phyloP scores from a whole-genome alignment of 208 protist genomes.

The Trypanosoma platydactyli region DNA sequence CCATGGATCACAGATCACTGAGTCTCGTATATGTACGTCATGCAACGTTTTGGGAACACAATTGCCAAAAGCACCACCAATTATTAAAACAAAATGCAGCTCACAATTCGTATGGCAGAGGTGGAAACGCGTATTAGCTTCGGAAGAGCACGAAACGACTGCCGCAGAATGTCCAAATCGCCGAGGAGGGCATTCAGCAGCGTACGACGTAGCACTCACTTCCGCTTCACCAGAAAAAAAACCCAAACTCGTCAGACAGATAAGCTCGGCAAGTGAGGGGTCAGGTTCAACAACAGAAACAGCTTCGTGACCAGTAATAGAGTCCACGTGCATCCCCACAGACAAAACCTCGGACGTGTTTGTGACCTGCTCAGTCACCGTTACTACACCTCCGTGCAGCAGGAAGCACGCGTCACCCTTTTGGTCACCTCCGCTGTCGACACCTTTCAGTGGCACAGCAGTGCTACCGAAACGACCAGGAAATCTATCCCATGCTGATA shows the following conservation, averaged over 20 bases:
- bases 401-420: conserved; percentile 16
- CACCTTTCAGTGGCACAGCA: conserved; percentile 6
- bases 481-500: conserved; percentile 22
- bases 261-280: conserved; percentile 12
- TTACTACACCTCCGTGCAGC: conserved; percentile 20
- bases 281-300: conserved; percentile 30
- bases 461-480: conserved; percentile 15
- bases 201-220: not conserved
- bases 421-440: not conserved
- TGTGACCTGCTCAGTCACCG: conserved; percentile 20
- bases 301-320: conserved; percentile 40
- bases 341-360: conserved; percentile 35
- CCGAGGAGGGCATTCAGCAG: conserved; percentile 4
- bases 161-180: conserved; percentile 37
- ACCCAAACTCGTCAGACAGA: conserved; percentile 1
- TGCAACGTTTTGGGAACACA: conserved; percentile 18
- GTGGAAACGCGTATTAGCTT: not conserved
- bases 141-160: conserved; percentile 5
- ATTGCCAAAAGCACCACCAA: conserved; percentile 31
- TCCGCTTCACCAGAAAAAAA: not conserved
- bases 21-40: conserved; percentile 19
- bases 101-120: conserved; percentile 8
- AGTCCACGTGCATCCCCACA: conserved; percentile 39
- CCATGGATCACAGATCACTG: conserved; percentile 29
- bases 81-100: conserved; percentile 30